phyloP scores from a whole-genome alignment of 257 asterid species.

The Ehretia macrophylla region DNA sequence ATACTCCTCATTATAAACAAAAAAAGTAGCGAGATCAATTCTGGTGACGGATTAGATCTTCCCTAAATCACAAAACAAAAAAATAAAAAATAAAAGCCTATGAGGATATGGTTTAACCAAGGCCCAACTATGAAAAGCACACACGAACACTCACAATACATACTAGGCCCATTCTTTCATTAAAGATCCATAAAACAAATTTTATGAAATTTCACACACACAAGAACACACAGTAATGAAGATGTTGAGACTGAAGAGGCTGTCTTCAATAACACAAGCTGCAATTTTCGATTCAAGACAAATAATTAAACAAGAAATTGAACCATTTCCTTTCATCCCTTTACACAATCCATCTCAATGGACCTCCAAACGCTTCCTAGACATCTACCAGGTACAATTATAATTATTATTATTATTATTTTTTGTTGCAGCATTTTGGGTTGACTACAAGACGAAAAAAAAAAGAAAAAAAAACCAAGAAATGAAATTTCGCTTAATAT shows the following conservation, averaged over 20 bases:
- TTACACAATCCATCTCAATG: slow-evolving; percentile 43
- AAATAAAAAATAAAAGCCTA: not conserved
- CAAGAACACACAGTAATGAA: slow-evolving; percentile 4
- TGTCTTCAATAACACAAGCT: slow-evolving; percentile 28
- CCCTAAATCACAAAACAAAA: too few relatives aligned
- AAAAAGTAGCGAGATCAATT: too few relatives aligned
- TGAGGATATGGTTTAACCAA: not conserved
- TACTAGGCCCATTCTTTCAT: not conserved
- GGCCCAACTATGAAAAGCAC: not conserved
- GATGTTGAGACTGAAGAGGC: slow-evolving; percentile 60
- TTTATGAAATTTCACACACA: not conserved
- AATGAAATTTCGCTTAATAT: not conserved
- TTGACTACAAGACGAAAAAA: not conserved
- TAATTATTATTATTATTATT: too few relatives aligned
- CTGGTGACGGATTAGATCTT: too few relatives aligned
- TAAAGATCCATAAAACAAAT: not conserved
- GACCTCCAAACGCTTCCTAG: slow-evolving; percentile 69
- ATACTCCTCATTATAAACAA: too few relatives aligned
- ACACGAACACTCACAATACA: not conserved
- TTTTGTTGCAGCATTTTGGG: not conserved
- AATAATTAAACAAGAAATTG: slow-evolving; percentile 14
- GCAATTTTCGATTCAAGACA: slow-evolving; percentile 23
- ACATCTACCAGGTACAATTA: slow-evolving; percentile 60
- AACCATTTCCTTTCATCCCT: slow-evolving; percentile 30
- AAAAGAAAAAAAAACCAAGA: not conserved